Evolutionary conservation across 1,284 basidiomycete species (phyloP).

Genomic region (Fomitopsis pinicola): DNA sequence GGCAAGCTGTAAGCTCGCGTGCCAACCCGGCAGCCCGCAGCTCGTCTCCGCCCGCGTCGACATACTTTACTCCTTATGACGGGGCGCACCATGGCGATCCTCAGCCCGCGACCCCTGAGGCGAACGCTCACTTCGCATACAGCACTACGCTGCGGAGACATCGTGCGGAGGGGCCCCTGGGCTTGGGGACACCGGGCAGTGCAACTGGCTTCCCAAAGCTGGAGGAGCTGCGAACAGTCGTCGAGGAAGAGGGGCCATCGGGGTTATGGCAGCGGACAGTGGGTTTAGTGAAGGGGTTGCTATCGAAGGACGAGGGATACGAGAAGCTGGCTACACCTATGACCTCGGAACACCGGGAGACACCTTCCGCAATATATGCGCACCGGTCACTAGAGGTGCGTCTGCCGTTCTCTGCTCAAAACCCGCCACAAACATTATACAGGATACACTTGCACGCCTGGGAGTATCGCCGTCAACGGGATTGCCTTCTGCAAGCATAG

Average conservation of each 20-base stretch:
- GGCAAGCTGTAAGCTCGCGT: constrained; percentile 6
- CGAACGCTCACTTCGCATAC: constrained; percentile 74
- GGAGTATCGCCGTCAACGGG: constrained; percentile 61
- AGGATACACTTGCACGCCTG: constrained; percentile 70
- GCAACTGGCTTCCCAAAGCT: constrained; percentile 25
- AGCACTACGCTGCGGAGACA: constrained; percentile 77
- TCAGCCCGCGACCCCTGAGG: constrained; percentile 50
- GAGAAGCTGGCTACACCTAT: constrained; percentile 29
- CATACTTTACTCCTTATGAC: constrained; percentile 63
- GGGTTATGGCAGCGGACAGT: constrained; percentile 39
- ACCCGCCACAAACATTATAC: neutral
- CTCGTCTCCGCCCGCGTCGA: constrained; percentile 69
- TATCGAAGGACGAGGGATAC: constrained; percentile 16
- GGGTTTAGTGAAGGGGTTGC: constrained; percentile 28
- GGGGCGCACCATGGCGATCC: constrained; percentile 45
- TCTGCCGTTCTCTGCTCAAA: constrained; percentile 3
- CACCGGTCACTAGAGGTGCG: constrained; percentile 44
- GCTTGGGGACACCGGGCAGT: constrained; percentile 31
- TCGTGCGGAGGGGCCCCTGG: constrained; percentile 37
- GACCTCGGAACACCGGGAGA: constrained; percentile 25
- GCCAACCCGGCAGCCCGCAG: constrained; percentile 27
- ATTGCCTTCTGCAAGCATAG: constrained; percentile 59
- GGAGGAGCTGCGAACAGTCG: constrained; percentile 22
- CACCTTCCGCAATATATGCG: constrained; percentile 32
- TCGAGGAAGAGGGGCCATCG: constrained; percentile 23